Evolutionary conservation across 2,329 filamentous ascomycete species (phyloP), one percentile per base, ranked within the genome.

Genomic region (Talaromyces sp.): DNA sequence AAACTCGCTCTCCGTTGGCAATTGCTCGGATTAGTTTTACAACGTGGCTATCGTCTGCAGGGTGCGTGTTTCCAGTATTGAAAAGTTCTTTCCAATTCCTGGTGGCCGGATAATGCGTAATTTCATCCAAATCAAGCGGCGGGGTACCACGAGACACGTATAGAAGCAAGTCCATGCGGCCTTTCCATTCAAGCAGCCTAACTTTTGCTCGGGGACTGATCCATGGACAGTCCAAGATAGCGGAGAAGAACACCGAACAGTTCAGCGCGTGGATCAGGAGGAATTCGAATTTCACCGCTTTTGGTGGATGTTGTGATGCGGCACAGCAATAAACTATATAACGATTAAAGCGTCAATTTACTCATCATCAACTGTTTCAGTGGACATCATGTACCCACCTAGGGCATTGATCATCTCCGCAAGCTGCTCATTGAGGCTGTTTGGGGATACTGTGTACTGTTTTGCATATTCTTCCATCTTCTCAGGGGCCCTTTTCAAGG

Each of bases 191-290:
- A 8, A 96, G 79, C 0, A 96, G 76, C 6, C 90, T 85, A 13
- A 81, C 78, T 70, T 93, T 93, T 54, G 79, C 78, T 8, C 80
- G 78, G 0, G 75, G 69, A 0, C 85, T 79, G 50, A 92, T 79
- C 83, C 84, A 95, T 41, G 79, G 65, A 64, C 81, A 81, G 11
- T 77, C 76, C 68, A 87, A 82, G 70, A 96, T 81, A 8, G 80
- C 71, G 6, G 81, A 79, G 65, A 90, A 81, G 77, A 93, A 95
- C 65, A 96, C 85, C n/a, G 88, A 87, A 11, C 80, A 79, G 69
- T 89, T 97, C 65, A 93, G 77, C 68, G 86, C 85, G 74, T 97
- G 93, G 68, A 93, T 92, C 70, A 79, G 80, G 78, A 88, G 95
- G 73, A 97, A 97, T 71, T 96, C 93, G 71, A 91, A 86, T 71